Evolutionary conservation across 2,329 filamentous ascomycete genomes (phyloP), one percentile per base, ranked within the genome.

Genomic region (Nemania diffusa): DNA sequence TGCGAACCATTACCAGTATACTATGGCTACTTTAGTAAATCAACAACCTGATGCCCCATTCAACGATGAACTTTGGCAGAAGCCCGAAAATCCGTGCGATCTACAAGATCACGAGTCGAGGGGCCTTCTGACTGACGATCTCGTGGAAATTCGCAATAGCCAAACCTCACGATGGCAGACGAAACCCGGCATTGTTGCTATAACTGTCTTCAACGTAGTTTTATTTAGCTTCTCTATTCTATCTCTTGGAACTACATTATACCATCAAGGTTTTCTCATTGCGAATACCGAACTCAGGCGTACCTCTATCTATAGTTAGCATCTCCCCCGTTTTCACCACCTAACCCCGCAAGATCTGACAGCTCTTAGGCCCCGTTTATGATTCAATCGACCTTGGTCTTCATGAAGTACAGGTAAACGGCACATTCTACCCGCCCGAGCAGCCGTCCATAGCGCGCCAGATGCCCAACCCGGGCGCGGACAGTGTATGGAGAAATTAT

Each of bases 401-500:
- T 57, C 65, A 62, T 17, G 62, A 70, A 4, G 51, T 52, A 26
- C 52, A 52, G 7, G 44, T 76, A 20, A 73, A 77, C 52, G 76
- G 75, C 22, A 73, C 70, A 6, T 62, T 77, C 17, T 77, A 72
- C 51, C 72, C 75, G 2, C 67, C 71, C 5, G 64, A 65, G 3
- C 62, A 73, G 5, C 64, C 69, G 3, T 71, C 71, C 4, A 71
- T 77, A 17, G 73, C 73, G 15, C 71, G 77, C 13, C 72, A 74
- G 57, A 70, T 77, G 67, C 77, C 78, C 2, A 77, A 78, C 27
- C 61, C 71, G 0, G 70, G 53, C 4, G 73, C 73, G 0, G 77
- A 79, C 48, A 71, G 67, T 9, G 20, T 74, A 0, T 79, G 75
- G 76, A 62, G 76, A 0, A 74, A 78, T 20, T 78, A 74, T 64